A percentile compares a stretch with the other conserved stretches of the same genome.
Conservation (phyloP, 352 stramenopile species). For the Pythium biforme region DNA sequence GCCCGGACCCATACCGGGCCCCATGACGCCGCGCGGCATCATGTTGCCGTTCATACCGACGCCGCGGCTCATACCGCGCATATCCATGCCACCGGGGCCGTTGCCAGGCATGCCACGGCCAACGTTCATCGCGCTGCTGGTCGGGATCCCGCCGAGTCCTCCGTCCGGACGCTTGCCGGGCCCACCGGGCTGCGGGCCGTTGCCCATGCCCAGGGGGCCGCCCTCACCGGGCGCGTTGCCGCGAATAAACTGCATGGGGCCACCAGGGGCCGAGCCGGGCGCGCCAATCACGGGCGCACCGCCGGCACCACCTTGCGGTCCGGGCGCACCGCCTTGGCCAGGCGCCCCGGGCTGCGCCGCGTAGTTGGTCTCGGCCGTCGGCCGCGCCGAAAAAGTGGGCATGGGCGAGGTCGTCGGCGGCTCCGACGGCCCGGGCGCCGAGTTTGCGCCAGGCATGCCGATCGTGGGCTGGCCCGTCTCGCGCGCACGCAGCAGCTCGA, state of each 20-base stretch:
- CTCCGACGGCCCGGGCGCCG: slow-evolving; percentile 72
- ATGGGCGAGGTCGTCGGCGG: slow-evolving; percentile 84
- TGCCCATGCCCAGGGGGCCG: slow-evolving; percentile 53
- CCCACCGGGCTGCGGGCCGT: slow-evolving; percentile 20
- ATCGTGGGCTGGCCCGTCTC: slow-evolving; percentile 83
- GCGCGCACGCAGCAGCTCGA: slow-evolving; percentile 72
- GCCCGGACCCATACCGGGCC: slow-evolving; percentile 50
- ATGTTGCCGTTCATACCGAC: slow-evolving; percentile 56
- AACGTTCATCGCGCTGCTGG: slow-evolving; percentile 40
- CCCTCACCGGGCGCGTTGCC: slow-evolving; percentile 35
- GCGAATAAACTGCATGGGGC: slow-evolving; percentile 60
- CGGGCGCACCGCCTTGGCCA: slow-evolving; percentile 13
- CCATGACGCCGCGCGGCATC: slow-evolving; percentile 68
- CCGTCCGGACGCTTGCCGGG: slow-evolving; percentile 21
- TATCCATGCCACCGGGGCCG: slow-evolving; percentile 60
- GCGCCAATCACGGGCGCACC: slow-evolving; percentile 15
- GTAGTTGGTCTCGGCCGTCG: slow-evolving; percentile 61
- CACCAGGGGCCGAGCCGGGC: slow-evolving; percentile 15
- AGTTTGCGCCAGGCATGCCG: slow-evolving; percentile 80
- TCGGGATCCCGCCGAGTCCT: slow-evolving; percentile 27
- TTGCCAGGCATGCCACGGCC: slow-evolving; percentile 35
- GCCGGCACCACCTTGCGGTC: slow-evolving; percentile 1
- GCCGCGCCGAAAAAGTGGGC: slow-evolving; percentile 76
- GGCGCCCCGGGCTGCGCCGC: slow-evolving; percentile 25
- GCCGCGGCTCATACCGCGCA: slow-evolving; percentile 58